Percentiles rank a stretch among this genome's conserved stretches.
phyloP scores from a whole-genome alignment of 257 asterid genomes.

The Echites panduratus region DNA sequence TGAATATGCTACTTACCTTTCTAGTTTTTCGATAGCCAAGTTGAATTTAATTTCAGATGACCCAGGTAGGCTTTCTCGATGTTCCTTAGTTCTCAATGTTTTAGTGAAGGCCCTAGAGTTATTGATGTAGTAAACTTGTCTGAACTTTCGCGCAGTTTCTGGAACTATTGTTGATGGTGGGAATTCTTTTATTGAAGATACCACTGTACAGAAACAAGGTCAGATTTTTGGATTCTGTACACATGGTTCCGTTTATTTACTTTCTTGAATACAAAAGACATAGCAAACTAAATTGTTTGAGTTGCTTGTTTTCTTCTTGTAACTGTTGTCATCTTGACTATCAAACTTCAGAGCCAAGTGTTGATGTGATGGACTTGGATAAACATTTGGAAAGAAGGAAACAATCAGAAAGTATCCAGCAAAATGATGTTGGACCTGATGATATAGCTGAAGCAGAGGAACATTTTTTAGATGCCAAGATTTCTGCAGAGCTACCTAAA shows the following conservation, averaged over 20 bases:
- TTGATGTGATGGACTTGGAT: not conserved
- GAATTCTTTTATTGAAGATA: not conserved
- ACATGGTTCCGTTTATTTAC: not conserved
- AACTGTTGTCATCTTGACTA: not conserved
- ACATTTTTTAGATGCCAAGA: not conserved
- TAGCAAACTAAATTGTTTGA: not conserved
- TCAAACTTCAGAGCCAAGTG: not conserved
- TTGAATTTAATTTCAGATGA: not conserved
- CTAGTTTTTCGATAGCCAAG: not conserved
- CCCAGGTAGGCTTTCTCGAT: constrained; percentile 4
- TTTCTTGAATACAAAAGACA: not conserved
- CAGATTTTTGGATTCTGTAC: not conserved
- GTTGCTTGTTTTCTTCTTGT: not conserved
- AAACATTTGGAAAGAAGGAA: not conserved
- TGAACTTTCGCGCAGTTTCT: too few species aligned
- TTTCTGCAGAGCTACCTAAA: constrained; percentile 1
- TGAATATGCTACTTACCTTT: not conserved
- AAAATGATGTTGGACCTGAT: not conserved
- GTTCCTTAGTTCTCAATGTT: not conserved
- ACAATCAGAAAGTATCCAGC: not conserved
- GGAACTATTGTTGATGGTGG: too few species aligned
- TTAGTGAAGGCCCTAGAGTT: not conserved
- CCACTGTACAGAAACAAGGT: not conserved
- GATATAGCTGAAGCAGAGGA: not conserved
- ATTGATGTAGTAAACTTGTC: not conserved